A percentile compares a stretch with the other conserved stretches of the same genome.
phyloP scores from a whole-genome alignment of 345 rosid species.

The Aethionema arabicum region DNA sequence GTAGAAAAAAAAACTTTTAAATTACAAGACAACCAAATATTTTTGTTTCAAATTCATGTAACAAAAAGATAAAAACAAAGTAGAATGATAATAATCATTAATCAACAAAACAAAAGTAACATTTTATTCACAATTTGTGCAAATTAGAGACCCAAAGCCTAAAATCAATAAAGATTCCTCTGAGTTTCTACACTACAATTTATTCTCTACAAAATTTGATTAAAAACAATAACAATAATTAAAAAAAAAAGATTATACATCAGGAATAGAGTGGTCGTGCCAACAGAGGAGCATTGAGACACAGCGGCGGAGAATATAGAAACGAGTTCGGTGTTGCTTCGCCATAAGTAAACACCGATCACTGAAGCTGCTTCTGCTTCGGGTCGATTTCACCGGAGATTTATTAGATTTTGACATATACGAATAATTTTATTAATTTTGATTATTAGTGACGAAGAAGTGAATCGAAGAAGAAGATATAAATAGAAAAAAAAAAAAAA shows the following conservation, averaged over 20 bases:
- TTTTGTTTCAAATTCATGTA: no score
- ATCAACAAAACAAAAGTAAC: no score
- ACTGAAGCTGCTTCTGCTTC: conserved; percentile 39
- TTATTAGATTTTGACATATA: conserved; percentile 44
- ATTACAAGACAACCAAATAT: no score
- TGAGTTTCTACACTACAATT: no score
- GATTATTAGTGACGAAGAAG: background rate
- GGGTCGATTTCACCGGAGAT: conserved; percentile 24
- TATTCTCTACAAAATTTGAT: no score
- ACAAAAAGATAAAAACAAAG: no score
- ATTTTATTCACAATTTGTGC: no score
- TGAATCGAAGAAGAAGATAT: background rate
- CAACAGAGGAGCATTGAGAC: conserved; percentile 80
- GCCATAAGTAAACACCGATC: conserved; percentile 54
- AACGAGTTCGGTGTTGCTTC: conserved; percentile 77
- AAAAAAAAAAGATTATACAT: background rate
- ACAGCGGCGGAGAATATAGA: conserved; percentile 78
- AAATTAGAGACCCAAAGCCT: no score
- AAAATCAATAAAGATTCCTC: no score
- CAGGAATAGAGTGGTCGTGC: conserved; percentile 52
- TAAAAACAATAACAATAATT: no score
- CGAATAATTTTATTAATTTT: background rate
- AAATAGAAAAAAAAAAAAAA: background rate
- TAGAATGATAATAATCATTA: no score
- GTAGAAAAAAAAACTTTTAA: no score